Base-by-base conservation (phyloP, 371 early-diverging fungal genomes). In the Blakeslea trispora region DNA sequence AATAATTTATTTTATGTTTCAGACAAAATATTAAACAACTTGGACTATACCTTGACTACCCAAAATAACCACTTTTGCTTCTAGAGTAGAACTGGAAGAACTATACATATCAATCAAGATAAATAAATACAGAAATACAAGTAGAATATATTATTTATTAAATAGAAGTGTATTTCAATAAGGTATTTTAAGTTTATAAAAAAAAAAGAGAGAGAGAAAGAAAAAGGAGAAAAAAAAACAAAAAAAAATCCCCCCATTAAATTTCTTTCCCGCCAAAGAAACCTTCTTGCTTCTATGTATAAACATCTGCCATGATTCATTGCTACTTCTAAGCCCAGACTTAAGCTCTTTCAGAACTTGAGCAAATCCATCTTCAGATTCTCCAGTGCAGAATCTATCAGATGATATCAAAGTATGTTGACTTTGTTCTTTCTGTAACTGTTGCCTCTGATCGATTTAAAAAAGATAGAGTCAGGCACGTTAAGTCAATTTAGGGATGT, bases 51-150 rank as follows among this genome's bases (percentile, higher is more conserved):
- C 84, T 82, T 84, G 84, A 65, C 85, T 85, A 45, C 88, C 88
- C 53, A 88, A 74, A 58, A 88, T 83, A 45, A 88, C 91, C 40
- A 91, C 88, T 63, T 91, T 91, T 52, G 88, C 88, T 65, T 88
- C 88, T 54, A 88, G 66, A 47, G 81, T 69, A 48, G 84, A 79
- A 52, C 71, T 62, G 49, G 72, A 71, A 37, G 73, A 63, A 50
- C 52, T 50, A 51, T 64, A 60, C 60, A 61, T 62, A 28, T 3
- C 28, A 28, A 28, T 28, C 28, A 28, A 28, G 7, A 28, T 28
- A 28, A 28, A 22, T 21, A 47, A 51, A 9, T 39, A n/a, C 14
- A 41, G 42, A 15, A 53, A 18, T 9, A n/a, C 32, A 42, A 13
- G n/a, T 18, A 32, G 32, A 47, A 28, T 28, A 28, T 31, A 15